Evolutionary conservation across 768 basidiomycete genomes (phyloP), one percentile per base, ranked within the genome.

Genomic region (Boletus rex-veris): DNA sequence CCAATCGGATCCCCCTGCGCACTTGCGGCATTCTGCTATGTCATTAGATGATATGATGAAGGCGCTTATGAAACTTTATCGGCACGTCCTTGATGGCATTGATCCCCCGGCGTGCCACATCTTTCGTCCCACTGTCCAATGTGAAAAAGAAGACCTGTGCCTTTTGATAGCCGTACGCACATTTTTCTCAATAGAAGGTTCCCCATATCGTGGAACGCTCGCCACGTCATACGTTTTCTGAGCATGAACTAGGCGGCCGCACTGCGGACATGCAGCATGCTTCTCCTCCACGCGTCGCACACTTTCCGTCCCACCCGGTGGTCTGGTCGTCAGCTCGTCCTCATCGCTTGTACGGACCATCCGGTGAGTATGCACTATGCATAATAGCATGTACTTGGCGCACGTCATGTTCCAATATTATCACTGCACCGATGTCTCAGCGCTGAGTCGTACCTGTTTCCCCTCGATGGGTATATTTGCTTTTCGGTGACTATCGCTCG

Each of bases 11-110:
- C 35, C 53, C 51, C 33, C 40, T 54, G 43, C 39, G 36, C 51
- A 58, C 53, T 60, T 48, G 58, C 48, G 38, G 52, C 53, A 52
- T 65, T 38, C 30, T 57, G 52, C 45, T 40, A 54, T 62, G 61
- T 60, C 55, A 58, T 67, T 55, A 48, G 52, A 53, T 54, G 54
- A 59, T 61, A 66, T 58, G 57, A 68, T 38, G 38, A 53, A 58
- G 48, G 48, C 46, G 57, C 48, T 57, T 66, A 68, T 68, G 65
- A 68, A 68, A 67, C 65, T 53, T 56, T 66, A 68, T 57, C 58
- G 56, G 52, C 39, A 26, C 28, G 55, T 53, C 56, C 35, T 63
- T 63, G 64, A 63, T 65, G 58, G 64, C 48, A 59, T 63, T 68
- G 56, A 68, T 68, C 47, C 50, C 55, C 53, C 61, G 51, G 51